These are phyloP conservation scores for Chrysanthemum makinoi DNA, from an alignment of 129 eudicot genomes.

Conservation along the genomic window DNA sequence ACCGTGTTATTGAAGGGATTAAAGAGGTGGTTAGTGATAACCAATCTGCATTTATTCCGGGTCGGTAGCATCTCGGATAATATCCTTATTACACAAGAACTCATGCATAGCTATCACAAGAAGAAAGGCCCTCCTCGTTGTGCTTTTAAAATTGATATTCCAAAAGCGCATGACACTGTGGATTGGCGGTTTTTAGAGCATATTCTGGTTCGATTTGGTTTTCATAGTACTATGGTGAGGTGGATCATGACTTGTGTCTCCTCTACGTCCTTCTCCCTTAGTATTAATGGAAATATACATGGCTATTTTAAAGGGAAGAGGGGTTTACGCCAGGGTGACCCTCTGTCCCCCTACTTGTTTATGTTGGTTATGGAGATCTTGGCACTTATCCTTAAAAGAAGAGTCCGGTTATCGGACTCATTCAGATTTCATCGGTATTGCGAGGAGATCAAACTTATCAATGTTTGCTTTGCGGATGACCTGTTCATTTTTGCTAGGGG, in stretches of 20 bases:
- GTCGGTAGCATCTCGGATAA: background rate
- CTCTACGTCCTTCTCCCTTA: background rate
- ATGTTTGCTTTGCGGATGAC: constrained; percentile 8
- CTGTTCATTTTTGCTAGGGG: background rate
- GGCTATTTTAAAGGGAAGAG: background rate
- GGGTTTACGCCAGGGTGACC: background rate
- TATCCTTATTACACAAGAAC: background rate
- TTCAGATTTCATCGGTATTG: background rate
- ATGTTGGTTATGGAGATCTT: background rate
- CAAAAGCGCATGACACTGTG: background rate
- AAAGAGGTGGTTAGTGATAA: background rate
- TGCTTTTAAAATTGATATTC: constrained; percentile 9
- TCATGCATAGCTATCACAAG: background rate
- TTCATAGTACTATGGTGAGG: background rate
- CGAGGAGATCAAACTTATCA: background rate
- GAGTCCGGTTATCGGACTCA: background rate
- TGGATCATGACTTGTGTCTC: constrained; percentile 1
- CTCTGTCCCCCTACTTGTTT: background rate
- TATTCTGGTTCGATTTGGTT: background rate
- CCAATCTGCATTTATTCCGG: background rate
- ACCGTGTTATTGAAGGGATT: background rate
- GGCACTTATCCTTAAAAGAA: background rate
- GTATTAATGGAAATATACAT: background rate
- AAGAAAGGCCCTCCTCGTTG: background rate
- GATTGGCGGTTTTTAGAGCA: background rate